phyloP scores from a whole-genome alignment of 1,284 basidiomycete species.

The Bondarzewia mesenterica region DNA sequence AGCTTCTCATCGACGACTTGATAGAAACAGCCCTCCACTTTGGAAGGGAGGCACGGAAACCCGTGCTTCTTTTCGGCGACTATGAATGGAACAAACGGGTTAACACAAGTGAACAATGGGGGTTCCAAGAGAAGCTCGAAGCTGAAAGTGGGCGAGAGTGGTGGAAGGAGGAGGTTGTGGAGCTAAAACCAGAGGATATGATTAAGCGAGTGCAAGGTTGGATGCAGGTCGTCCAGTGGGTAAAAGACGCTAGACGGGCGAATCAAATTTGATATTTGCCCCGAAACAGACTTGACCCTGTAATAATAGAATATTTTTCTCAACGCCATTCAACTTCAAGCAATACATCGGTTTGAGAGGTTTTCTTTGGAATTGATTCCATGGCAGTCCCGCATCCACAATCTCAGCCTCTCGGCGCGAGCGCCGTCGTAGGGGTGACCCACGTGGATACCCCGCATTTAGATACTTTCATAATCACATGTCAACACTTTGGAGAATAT shows the following conservation, averaged over 20 bases:
- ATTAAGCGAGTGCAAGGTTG: conserved; percentile 42
- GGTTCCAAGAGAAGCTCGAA: conserved; percentile 44
- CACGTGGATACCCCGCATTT: conserved; percentile 2
- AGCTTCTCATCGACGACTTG: conserved; percentile 67
- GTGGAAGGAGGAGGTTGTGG: conserved; percentile 41
- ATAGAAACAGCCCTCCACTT: conserved; percentile 59
- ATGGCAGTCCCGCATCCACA: too few relatives aligned
- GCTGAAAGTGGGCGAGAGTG: conserved; percentile 36
- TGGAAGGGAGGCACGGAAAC: conserved; percentile 13
- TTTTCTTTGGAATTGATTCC: too few relatives aligned
- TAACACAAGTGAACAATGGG: conserved; percentile 40
- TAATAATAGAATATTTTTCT: too few relatives aligned
- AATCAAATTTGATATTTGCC: background rate
- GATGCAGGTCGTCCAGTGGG: conserved; percentile 38
- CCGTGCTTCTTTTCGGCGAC: conserved; percentile 57
- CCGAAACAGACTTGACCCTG: too few relatives aligned
- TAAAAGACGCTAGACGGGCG: conserved; percentile 11
- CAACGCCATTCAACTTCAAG: too few relatives aligned
- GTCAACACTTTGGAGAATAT: too few relatives aligned
- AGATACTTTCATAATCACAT: background rate
- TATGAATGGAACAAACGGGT: conserved; percentile 63
- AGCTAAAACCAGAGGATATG: conserved; percentile 29
- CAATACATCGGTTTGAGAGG: too few relatives aligned
- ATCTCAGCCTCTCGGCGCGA: background rate
- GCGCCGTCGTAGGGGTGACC: too few relatives aligned